Evolutionary conservation across 2,329 filamentous ascomycete genomes (phyloP).

Genomic region (Fusarium agapanthi): DNA sequence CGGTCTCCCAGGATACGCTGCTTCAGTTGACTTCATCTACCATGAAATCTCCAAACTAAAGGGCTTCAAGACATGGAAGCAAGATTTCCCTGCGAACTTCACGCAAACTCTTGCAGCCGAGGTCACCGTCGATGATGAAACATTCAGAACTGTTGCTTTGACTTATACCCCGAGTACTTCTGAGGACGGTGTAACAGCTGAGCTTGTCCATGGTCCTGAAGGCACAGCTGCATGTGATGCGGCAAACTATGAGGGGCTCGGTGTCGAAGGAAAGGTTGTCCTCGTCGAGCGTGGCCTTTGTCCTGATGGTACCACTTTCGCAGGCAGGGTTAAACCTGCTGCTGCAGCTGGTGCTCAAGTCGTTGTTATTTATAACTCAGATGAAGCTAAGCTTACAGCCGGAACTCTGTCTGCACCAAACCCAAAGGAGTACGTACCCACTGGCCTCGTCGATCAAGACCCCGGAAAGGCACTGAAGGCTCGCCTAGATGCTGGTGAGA

Average conservation of each 20-base stretch:
- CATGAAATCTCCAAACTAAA: slow-evolving; percentile 41
- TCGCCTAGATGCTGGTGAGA: slow-evolving; percentile 46
- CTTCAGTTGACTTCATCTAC: slow-evolving; percentile 46
- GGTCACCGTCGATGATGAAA: slow-evolving; percentile 39
- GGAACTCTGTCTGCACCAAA: slow-evolving; percentile 41
- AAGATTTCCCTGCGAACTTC: slow-evolving; percentile 44
- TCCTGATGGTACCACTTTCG: slow-evolving; percentile 44
- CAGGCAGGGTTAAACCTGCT: slow-evolving; percentile 43
- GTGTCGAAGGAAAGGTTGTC: slow-evolving; percentile 45
- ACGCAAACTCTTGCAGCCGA: slow-evolving; percentile 36
- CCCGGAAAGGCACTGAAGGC: slow-evolving; percentile 41
- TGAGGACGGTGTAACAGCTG: slow-evolving; percentile 40
- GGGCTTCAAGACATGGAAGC: slow-evolving; percentile 42
- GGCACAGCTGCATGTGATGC: slow-evolving; percentile 39
- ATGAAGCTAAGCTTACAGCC: slow-evolving; percentile 43
- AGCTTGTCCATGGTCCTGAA: slow-evolving; percentile 42
- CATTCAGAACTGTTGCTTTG: slow-evolving; percentile 40
- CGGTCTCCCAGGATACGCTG: slow-evolving; percentile 46
- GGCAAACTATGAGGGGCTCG: slow-evolving; percentile 39
- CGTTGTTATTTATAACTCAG: slow-evolving; percentile 46
- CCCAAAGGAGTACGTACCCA: slow-evolving; percentile 42
- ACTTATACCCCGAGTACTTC: slow-evolving; percentile 46
- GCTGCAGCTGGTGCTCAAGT: slow-evolving; percentile 44
- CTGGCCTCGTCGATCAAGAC: slow-evolving; percentile 45
- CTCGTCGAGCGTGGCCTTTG: slow-evolving; percentile 45